Percentiles rank a stretch among this genome's conserved stretches.
Conservation (phyloP, 2,329 filamentous ascomycete species). For the Lecanicillium sp. region DNA sequence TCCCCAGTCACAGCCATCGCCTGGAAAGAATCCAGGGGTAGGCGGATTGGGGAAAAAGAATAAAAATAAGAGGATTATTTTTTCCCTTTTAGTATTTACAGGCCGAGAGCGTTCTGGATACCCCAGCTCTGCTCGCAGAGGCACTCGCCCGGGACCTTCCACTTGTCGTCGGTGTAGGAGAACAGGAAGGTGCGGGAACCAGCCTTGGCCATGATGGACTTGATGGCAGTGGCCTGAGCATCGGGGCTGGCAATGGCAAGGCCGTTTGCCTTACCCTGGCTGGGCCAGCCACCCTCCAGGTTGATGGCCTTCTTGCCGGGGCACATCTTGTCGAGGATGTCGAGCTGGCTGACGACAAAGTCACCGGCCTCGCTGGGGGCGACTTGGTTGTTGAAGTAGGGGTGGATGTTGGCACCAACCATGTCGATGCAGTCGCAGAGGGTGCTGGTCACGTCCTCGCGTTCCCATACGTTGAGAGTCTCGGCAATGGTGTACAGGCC, state of each 20-base stretch:
- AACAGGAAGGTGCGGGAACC: slow-evolving; percentile 73
- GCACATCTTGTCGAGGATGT: slow-evolving; percentile 64
- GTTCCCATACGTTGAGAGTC: slow-evolving; percentile 70
- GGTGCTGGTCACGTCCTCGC: slow-evolving; percentile 43
- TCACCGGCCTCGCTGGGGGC: slow-evolving; percentile 58
- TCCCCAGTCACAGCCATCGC: no score
- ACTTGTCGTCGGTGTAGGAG: slow-evolving; percentile 69
- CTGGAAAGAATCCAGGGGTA: no score
- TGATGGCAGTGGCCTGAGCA: slow-evolving; percentile 67
- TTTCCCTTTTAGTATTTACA: no score
- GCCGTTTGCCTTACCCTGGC: slow-evolving; percentile 61
- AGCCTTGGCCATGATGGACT: slow-evolving; percentile 56
- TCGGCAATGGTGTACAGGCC: slow-evolving; percentile 80
- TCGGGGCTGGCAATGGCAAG: slow-evolving; percentile 55
- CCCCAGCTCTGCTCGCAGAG: slow-evolving; percentile 79
- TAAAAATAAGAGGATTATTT: no score
- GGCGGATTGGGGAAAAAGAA: no score
- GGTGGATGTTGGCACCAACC: slow-evolving; percentile 80
- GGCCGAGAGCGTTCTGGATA: slow-evolving; percentile 22
- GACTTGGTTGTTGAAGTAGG: slow-evolving; percentile 79
- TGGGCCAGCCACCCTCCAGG: slow-evolving; percentile 89
- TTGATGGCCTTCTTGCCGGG: slow-evolving; percentile 65
- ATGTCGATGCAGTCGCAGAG: slow-evolving; percentile 73
- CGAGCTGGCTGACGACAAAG: slow-evolving; percentile 69
- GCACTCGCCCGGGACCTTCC: slow-evolving; percentile 68